Conservation (phyloP, 2,329 filamentous ascomycete genomes). For the Diaporthe sp. region DNA sequence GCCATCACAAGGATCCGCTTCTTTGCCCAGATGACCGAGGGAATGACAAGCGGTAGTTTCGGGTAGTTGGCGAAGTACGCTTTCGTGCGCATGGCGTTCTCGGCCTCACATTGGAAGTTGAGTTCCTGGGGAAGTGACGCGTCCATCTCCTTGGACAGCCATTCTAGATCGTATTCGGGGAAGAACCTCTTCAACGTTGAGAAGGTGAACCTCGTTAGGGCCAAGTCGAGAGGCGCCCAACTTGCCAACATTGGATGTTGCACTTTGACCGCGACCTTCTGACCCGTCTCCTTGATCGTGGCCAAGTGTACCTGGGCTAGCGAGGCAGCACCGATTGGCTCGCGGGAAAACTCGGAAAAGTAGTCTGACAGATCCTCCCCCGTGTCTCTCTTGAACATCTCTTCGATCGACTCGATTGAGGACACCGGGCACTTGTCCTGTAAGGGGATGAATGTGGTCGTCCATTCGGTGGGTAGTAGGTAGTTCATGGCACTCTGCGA, state of each 20-base stretch:
- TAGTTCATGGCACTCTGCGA: slow-evolving; percentile 93
- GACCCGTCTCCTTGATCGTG: slow-evolving; percentile 84
- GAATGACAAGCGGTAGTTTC: slow-evolving; percentile 87
- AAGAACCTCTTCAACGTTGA: slow-evolving; percentile 92
- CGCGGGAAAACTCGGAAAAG: slow-evolving; percentile 85
- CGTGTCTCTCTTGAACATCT: slow-evolving; percentile 89
- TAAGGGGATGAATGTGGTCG: slow-evolving; percentile 92
- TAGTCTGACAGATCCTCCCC: slow-evolving; percentile 83
- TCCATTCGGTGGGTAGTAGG: slow-evolving; percentile 91
- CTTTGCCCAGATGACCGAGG: slow-evolving; percentile 90
- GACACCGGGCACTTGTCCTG: slow-evolving; percentile 97
- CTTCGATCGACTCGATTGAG: slow-evolving; percentile 85
- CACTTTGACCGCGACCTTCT: slow-evolving; percentile 94
- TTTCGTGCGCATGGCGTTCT: slow-evolving; percentile 84
- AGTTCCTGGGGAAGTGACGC: slow-evolving; percentile 90
- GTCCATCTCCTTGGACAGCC: slow-evolving; percentile 95
- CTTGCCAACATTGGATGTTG: slow-evolving; percentile 92
- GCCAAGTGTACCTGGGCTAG: slow-evolving; percentile 95
- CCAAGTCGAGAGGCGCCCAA: slow-evolving; percentile 90
- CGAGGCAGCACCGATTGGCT: slow-evolving; percentile 92
- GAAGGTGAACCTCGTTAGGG: slow-evolving; percentile 90
- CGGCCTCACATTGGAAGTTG: slow-evolving; percentile 87
- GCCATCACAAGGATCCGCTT: slow-evolving; percentile 96
- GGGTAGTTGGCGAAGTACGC: slow-evolving; percentile 84
- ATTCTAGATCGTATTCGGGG: slow-evolving; percentile 97